These are phyloP conservation scores for Aspergillus sp. DNA, from an alignment of 2,329 filamentous ascomycete species.

Conservation along the genomic window DNA sequence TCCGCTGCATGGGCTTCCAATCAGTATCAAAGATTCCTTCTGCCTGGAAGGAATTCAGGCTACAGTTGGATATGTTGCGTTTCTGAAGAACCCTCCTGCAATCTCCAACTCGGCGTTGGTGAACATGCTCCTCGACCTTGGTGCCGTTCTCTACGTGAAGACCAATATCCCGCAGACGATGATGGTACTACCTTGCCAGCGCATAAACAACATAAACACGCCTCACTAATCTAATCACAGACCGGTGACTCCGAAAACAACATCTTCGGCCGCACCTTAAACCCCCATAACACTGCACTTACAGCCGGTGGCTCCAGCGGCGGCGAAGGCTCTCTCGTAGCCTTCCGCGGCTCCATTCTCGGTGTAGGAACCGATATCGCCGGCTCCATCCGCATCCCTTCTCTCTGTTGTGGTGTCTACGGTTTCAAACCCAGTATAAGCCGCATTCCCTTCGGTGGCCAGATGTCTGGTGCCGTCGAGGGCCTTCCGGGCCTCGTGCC, in stretches of 20 bases:
- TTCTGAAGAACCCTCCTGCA: slow-evolving; percentile 16
- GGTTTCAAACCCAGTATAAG: slow-evolving; percentile 34
- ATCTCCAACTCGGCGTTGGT: slow-evolving; percentile 21
- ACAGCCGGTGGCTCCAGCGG: slow-evolving; percentile 29
- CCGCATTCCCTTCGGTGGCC: slow-evolving; percentile 31
- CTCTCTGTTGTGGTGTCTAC: slow-evolving; percentile 33
- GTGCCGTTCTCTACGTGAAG: slow-evolving; percentile 33
- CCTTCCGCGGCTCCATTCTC: slow-evolving; percentile 34
- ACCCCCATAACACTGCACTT: slow-evolving; percentile 26
- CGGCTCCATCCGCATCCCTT: slow-evolving; percentile 37
- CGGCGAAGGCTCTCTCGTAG: slow-evolving; percentile 35
- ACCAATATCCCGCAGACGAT: slow-evolving; percentile 33
- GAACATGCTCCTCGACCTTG: slow-evolving; percentile 22
- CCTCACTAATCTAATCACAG: slow-evolving; percentile 6
- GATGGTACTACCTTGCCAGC: slow-evolving; percentile 19
- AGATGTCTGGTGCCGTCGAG: slow-evolving; percentile 10
- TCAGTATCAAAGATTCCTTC: slow-evolving; percentile 36
- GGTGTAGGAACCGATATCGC: slow-evolving; percentile 38
- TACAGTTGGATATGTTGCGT: slow-evolving; percentile 24
- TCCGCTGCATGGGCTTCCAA: slow-evolving; percentile 39
- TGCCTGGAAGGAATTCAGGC: slow-evolving; percentile 18
- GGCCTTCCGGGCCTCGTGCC: slow-evolving; percentile 10
- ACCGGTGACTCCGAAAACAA: slow-evolving; percentile 29
- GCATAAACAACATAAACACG: background rate
- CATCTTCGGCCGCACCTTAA: slow-evolving; percentile 26